phyloP scores from a whole-genome alignment of 2,329 filamentous ascomycete species.

The Ophiostoma populinum region DNA sequence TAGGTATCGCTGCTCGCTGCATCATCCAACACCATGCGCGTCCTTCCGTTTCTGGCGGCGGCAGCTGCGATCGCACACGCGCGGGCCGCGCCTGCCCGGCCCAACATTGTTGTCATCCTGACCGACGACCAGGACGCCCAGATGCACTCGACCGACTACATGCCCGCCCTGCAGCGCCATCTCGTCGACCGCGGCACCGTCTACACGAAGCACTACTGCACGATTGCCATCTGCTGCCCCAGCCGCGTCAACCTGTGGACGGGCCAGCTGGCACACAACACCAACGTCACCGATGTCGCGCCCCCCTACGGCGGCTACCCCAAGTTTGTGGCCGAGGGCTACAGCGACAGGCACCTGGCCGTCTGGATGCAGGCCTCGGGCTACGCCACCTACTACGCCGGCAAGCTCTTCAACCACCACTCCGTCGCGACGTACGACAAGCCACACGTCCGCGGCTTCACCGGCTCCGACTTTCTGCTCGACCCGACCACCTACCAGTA shows the following conservation, averaged over 20 bases:
- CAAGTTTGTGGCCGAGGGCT: conserved; percentile 46
- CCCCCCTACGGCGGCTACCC: conserved; percentile 46
- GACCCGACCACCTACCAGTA: conserved; percentile 48
- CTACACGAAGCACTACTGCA: conserved; percentile 47
- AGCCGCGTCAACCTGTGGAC: conserved; percentile 48
- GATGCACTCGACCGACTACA: conserved; percentile 39
- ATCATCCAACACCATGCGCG: background rate
- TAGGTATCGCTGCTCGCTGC: too few relatives aligned
- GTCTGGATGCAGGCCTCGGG: conserved; percentile 51
- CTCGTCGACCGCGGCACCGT: conserved; percentile 33
- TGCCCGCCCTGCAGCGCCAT: conserved; percentile 31
- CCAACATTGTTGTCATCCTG: conserved; percentile 29
- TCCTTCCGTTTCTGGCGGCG: conserved; percentile 1
- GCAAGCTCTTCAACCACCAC: conserved; percentile 45
- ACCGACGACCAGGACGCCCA: conserved; percentile 49
- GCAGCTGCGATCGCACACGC: background rate
- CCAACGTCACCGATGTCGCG: conserved; percentile 43
- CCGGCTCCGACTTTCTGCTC: conserved; percentile 34
- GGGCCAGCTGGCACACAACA: conserved; percentile 45
- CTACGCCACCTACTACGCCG: conserved; percentile 56
- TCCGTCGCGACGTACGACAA: conserved; percentile 41
- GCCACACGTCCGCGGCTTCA: conserved; percentile 41
- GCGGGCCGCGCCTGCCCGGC: background rate
- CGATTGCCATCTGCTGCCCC: conserved; percentile 49
- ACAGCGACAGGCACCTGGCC: conserved; percentile 51